A percentile compares a stretch with the other conserved stretches of the same genome.
These are phyloP conservation scores for Penicillium thymicola DNA, from an alignment of 2,329 filamentous ascomycete species.

Conservation along the genomic window DNA sequence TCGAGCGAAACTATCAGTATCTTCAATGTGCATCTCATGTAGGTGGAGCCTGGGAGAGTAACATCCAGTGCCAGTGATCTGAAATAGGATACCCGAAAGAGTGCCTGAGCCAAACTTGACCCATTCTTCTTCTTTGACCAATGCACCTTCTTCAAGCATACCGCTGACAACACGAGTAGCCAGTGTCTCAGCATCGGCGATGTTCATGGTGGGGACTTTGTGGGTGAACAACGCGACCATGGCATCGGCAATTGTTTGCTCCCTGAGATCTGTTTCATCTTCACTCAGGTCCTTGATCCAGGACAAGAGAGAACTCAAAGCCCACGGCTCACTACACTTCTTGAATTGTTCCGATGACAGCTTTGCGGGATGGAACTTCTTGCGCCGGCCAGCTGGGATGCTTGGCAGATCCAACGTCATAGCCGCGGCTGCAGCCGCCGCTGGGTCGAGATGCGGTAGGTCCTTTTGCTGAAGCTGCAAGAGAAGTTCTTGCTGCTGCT, in stretches of 20 bases:
- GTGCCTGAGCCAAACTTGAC: slow-evolving; percentile 80
- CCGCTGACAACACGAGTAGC: slow-evolving; percentile 71
- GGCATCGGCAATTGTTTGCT: slow-evolving; percentile 80
- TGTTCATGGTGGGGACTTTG: slow-evolving; percentile 98
- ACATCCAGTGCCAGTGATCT: slow-evolving; percentile 86
- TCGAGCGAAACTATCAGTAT: slow-evolving; percentile 60
- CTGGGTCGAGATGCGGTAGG: slow-evolving; percentile 50
- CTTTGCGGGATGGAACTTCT: slow-evolving; percentile 82
- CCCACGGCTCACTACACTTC: slow-evolving; percentile 87
- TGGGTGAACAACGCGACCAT: slow-evolving; percentile 84
- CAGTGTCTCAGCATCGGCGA: slow-evolving; percentile 88
- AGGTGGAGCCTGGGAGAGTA: slow-evolving; percentile 81
- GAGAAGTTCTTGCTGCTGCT: slow-evolving; percentile 54
- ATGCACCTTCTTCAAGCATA: slow-evolving; percentile 74
- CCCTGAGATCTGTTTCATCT: slow-evolving; percentile 81
- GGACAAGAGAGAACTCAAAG: slow-evolving; percentile 76
- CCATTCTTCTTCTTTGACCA: slow-evolving; percentile 94
- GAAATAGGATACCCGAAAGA: slow-evolving; percentile 87
- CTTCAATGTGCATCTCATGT: slow-evolving; percentile 66
- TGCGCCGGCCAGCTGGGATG: slow-evolving; percentile 72
- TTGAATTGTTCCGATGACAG: slow-evolving; percentile 76
- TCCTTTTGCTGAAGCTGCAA: slow-evolving; percentile 49
- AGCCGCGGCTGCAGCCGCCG: slow-evolving; percentile 34
- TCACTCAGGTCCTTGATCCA: slow-evolving; percentile 91
- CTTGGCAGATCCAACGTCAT: slow-evolving; percentile 79